Percentiles rank a stretch among this genome's conserved stretches.
phyloP scores from a whole-genome alignment of 305 asterid genomes.

The Fraxinus ornus region DNA sequence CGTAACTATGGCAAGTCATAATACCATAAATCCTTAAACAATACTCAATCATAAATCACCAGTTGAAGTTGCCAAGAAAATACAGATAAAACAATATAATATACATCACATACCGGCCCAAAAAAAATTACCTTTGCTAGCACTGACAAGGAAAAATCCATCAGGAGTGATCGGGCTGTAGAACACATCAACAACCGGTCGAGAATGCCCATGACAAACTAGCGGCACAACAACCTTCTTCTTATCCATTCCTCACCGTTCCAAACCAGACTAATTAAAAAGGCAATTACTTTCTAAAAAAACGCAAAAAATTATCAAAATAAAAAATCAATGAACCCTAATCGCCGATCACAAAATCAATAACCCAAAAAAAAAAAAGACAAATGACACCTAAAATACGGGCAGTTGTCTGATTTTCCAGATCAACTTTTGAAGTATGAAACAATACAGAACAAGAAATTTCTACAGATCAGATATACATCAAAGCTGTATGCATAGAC shows the following conservation, averaged over 20 bases:
- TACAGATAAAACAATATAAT: neutral
- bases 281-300: conserved; percentile 11
- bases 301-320: conserved; percentile 25
- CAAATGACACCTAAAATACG: conserved; percentile 13
- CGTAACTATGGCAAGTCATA: neutral
- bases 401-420: neutral
- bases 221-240: conserved; percentile 85
- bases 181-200: conserved; percentile 93
- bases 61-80: neutral
- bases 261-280: conserved; percentile 10
- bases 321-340: conserved; percentile 26
- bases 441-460: conserved; percentile 21
- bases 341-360: conserved; percentile 30
- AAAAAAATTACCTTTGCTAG: conserved; percentile 83
- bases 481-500: conserved; percentile 22
- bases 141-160: conserved; percentile 92
- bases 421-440: conserved; percentile 6
- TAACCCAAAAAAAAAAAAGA: neutral
- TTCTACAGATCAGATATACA: conserved; percentile 33
- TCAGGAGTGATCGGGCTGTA: conserved; percentile 95
- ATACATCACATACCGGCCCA: neutral
- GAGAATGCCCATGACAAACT: conserved; percentile 97
- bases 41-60: neutral
- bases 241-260: conserved; percentile 64
- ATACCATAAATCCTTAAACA: neutral